These are phyloP conservation scores for Trypanosoma brucei DNA, from an alignment of 208 protist species.

Conservation along the genomic window DNA sequence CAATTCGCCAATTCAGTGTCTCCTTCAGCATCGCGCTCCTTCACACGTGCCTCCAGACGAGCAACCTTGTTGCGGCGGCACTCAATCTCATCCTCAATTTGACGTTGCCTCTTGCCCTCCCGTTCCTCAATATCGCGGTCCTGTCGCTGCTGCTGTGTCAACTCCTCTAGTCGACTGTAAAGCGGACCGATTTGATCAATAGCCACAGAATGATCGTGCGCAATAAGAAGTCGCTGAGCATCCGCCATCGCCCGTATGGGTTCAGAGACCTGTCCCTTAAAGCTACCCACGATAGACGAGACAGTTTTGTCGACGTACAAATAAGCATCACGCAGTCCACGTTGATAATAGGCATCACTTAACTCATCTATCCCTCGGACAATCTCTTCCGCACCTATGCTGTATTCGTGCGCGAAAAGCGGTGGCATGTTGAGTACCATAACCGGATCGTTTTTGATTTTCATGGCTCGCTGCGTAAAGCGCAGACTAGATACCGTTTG, in stretches of 20 bases:
- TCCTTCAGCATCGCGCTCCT: constrained; percentile 15
- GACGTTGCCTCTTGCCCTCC: constrained; percentile 50
- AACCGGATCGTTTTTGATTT: constrained; percentile 88
- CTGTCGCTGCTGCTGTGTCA: constrained; percentile 26
- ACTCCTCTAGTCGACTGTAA: constrained; percentile 52
- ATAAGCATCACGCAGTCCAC: constrained; percentile 69
- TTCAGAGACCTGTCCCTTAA: constrained; percentile 58
- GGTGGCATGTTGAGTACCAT: constrained; percentile 74
- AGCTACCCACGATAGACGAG: constrained; percentile 39
- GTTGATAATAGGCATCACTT: constrained; percentile 54
- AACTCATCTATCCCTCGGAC: constrained; percentile 41
- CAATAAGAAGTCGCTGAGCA: constrained; percentile 72
- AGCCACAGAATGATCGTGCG: constrained; percentile 68
- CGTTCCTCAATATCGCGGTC: constrained; percentile 36
- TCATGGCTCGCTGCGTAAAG: constrained; percentile 87
- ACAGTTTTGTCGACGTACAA: constrained; percentile 53
- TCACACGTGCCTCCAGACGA: constrained; percentile 27
- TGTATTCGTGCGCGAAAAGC: constrained; percentile 82
- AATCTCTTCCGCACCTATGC: constrained; percentile 38
- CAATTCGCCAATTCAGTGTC: constrained; percentile 66
- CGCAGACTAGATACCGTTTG: constrained; percentile 81
- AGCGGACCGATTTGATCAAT: constrained; percentile 60
- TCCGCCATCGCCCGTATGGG: constrained; percentile 63
- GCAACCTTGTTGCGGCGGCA: constrained; percentile 35
- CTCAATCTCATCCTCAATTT: constrained; percentile 38